Evolutionary conservation across 2,329 filamentous ascomycete genomes (phyloP), one percentile per base, ranked within the genome.

Genomic region (Daldinia eschscholtzii): DNA sequence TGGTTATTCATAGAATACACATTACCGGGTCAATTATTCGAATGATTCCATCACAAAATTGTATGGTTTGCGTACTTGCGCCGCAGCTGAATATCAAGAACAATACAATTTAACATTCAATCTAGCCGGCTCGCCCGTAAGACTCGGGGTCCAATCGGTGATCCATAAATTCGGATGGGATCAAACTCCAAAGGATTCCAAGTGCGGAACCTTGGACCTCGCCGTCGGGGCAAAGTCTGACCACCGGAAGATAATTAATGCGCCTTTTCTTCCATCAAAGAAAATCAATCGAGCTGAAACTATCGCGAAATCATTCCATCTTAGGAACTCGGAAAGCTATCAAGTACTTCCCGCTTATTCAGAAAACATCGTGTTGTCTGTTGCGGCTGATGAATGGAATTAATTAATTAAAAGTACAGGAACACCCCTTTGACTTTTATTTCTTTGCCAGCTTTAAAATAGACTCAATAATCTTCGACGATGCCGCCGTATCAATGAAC

Each of bases 181-280:
- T 35, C 10, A 30, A 55, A 55, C 20, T 23, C 39, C 42, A 26
- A 35, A 23, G 46, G 44, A 33, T 23, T 33, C 18, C 2, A 44
- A 50, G 37, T 30, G 44, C 18, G 18, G 46, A 13, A 20, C 15
- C 15, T 1, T 23, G 53, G 9, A n/a, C 35, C 6, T 42, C 2
- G 10, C 61, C 61, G 56, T 46, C 62, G 62, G 62, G 18, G 28
- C 30, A 59, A 64, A 59, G 26, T 64, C 62, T 20, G 35, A 48
- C 62, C 62, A 57, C 67, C 70, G 50, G 50, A 37, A 37, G 30
- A 37, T 33, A 13, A 15, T 41, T 55, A 53, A 55, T 37, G 13
- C 28, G 50, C 39, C 3, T 18, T 42, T 37, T 37, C 28, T 33
- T n/a, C 2, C 2, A 13, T 30, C 1, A 13, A 28, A 15, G 6